Conservation (phyloP, 352 stramenopile species). For the Globisporangium alternatum region DNA sequence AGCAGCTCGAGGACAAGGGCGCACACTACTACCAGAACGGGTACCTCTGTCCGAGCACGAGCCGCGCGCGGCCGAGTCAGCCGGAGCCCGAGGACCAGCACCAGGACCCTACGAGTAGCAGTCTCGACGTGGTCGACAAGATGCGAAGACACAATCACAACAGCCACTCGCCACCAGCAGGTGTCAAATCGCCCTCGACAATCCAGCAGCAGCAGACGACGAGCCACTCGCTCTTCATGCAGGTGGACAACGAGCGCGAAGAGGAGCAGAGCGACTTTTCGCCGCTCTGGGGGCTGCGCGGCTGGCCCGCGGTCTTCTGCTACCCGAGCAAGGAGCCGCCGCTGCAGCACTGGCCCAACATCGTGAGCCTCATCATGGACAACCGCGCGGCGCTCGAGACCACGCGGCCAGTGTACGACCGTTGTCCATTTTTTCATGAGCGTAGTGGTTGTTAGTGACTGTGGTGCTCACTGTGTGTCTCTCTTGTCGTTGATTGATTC, state of each 20-base stretch:
- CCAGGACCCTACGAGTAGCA: conserved; percentile 9
- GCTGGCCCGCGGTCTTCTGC: conserved; percentile 81
- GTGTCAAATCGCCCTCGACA: conserved; percentile 4
- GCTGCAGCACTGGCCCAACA: conserved; percentile 81
- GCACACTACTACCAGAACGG: conserved; percentile 74
- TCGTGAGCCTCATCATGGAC: conserved; percentile 87
- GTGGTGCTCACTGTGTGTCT: background rate
- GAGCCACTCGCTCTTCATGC: conserved; percentile 50
- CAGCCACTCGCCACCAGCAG: conserved; percentile 15
- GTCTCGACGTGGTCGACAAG: conserved; percentile 2
- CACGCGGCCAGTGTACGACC: conserved; percentile 48
- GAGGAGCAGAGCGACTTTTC: conserved; percentile 77
- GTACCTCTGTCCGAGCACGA: conserved; percentile 62
- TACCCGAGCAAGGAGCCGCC: conserved; percentile 63
- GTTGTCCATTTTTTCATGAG: background rate
- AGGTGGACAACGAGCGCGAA: conserved; percentile 49
- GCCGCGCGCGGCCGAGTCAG: conserved; percentile 13
- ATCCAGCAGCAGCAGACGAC: conserved; percentile 8
- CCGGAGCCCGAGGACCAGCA: conserved; percentile 15
- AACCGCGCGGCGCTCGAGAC: conserved; percentile 56
- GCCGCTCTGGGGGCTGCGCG: conserved; percentile 72
- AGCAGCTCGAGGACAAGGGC: conserved; percentile 71
- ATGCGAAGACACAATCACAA: conserved; percentile 21
- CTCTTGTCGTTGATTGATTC: background rate
- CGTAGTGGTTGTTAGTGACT: background rate